A percentile compares a stretch with the other conserved stretches of the same genome.
These are phyloP conservation scores for Iberis pinnata DNA, from an alignment of 345 rosid genomes.

Conservation along the genomic window DNA sequence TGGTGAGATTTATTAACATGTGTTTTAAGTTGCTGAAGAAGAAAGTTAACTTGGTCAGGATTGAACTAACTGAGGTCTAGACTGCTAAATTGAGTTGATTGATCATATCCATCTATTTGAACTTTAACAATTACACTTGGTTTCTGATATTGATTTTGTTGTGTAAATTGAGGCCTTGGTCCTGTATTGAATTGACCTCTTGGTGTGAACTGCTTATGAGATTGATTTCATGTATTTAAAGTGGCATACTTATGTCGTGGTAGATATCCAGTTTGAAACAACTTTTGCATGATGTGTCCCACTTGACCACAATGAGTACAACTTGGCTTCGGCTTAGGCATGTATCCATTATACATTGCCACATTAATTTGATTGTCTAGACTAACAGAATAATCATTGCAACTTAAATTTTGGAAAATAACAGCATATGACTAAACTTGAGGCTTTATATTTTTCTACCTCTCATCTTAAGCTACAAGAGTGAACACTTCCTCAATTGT, in stretches of 20 bases:
- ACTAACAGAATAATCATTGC: no score
- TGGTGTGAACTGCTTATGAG: neutral
- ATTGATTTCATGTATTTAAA: no score
- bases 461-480: neutral
- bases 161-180: neutral
- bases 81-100: neutral
- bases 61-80: neutral
- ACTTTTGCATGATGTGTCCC: neutral
- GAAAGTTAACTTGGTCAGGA: neutral
- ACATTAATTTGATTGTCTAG: neutral
- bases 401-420: neutral
- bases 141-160: neutral
- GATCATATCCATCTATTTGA: no score
- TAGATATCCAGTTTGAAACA: neutral
- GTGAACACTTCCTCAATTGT: neutral
- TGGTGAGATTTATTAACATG: neutral
- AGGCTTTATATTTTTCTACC: neutral
- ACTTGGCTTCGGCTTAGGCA: no score
- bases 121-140: neutral
- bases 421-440: neutral
- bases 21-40: neutral
- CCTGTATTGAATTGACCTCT: neutral
- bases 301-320: neutral
- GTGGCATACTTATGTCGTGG: neutral
- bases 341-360: no score